Conservation (phyloP, 148 eudicot species). For the Salicornia ramosissima region DNA sequence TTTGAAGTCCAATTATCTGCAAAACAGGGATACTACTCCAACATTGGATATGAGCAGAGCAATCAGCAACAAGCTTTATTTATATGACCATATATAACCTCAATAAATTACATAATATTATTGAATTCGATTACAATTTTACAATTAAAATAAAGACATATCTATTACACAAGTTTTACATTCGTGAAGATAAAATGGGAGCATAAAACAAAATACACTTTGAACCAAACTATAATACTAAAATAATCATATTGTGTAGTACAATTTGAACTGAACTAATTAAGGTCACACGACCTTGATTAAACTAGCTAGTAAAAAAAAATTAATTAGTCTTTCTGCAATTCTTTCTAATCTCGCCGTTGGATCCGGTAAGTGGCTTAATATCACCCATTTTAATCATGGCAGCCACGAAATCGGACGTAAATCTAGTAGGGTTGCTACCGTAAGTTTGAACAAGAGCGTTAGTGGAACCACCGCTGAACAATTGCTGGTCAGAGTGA, state of each 20-base stretch:
- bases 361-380: conserved; percentile 54
- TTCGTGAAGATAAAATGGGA: not conserved
- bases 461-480: conserved; percentile 52
- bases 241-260: not conserved
- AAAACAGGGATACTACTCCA: too few relatives aligned
- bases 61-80: too few relatives aligned
- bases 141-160: not conserved
- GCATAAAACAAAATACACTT: not conserved
- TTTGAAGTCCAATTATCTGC: too few relatives aligned
- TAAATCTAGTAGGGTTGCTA: conserved; percentile 22
- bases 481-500: conserved; percentile 62
- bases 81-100: too few relatives aligned
- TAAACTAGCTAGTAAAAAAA: too few relatives aligned
- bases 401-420: conserved; percentile 42
- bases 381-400: conserved; percentile 66
- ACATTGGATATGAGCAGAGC: too few relatives aligned
- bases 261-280: not conserved
- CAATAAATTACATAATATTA: too few relatives aligned
- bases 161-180: not conserved
- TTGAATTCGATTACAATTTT: too few relatives aligned
- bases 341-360: conserved; percentile 61
- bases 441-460: conserved; percentile 33
- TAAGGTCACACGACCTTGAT: not conserved
- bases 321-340: conserved; percentile 48
- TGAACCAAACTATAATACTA: not conserved